These are phyloP conservation scores for Triadica sebifera DNA, from an alignment of 345 rosid species.

Conservation along the genomic window DNA sequence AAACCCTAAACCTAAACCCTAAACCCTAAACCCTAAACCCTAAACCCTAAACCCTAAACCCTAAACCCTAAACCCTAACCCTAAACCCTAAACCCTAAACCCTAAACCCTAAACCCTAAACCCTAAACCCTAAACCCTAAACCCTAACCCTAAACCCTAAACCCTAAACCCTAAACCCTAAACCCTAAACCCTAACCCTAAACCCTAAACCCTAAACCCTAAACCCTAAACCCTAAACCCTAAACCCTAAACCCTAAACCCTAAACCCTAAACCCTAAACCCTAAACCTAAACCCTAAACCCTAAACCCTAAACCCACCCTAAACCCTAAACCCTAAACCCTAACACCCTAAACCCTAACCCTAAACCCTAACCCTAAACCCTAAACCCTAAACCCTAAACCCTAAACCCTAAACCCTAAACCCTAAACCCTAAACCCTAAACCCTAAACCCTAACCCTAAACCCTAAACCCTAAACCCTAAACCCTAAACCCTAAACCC, in stretches of 20 bases:
- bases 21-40: too few relatives aligned
- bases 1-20: too few relatives aligned
- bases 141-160: too few relatives aligned
- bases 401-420: conserved; percentile 12
- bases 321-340: conserved; percentile 33
- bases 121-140: too few relatives aligned
- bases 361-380: conserved; percentile 27
- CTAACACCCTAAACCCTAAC: conserved; percentile 32
- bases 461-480: conserved; percentile 21
- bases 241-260: conserved; percentile 25
- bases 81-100: too few relatives aligned
- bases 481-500: conserved; percentile 33
- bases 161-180: conserved; percentile 24
- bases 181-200: too few relatives aligned
- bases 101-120: too few relatives aligned
- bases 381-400: conserved; percentile 12
- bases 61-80: too few relatives aligned
- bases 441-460: too few relatives aligned
- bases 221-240: conserved; percentile 20
- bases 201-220: conserved; percentile 22
- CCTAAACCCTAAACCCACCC: conserved; percentile 26
- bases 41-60: too few relatives aligned
- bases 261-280: conserved; percentile 26
- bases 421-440: conserved; percentile 20
- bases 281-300: conserved; percentile 28